phyloP scores from a whole-genome alignment of 2,329 filamentous ascomycete genomes.

The Penicillium sp. region DNA sequence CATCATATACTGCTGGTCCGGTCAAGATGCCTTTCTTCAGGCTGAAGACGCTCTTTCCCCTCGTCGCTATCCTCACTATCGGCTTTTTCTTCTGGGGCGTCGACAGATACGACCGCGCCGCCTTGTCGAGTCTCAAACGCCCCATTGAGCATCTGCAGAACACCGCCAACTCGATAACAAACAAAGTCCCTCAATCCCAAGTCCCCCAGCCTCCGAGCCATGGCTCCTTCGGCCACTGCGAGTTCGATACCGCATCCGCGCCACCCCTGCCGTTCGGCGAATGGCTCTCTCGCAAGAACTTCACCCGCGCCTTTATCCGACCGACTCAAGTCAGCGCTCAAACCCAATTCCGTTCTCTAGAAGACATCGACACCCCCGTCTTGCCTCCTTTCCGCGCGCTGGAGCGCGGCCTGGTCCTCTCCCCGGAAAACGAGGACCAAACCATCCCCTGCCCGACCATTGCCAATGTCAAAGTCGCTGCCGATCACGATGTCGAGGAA shows the following conservation, averaged over 20 bases:
- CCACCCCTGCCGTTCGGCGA: constrained; percentile 36
- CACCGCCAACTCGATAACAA: constrained; percentile 5
- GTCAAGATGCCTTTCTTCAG: constrained; percentile 38
- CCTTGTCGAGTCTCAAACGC: constrained; percentile 34
- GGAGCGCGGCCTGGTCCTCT: constrained; percentile 37
- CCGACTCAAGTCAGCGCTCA: constrained; percentile 33
- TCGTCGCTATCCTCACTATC: constrained; percentile 36
- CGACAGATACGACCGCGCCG: constrained; percentile 36
- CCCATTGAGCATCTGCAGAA: constrained; percentile 27
- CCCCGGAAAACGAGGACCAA: constrained; percentile 29
- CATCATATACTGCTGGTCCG: constrained; percentile 18
- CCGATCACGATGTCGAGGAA: constrained; percentile 36
- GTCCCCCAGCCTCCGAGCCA: constrained; percentile 21
- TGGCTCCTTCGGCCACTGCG: constrained; percentile 24
- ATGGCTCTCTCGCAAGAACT: constrained; percentile 43
- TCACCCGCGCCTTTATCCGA: constrained; percentile 40
- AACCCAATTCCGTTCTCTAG: constrained; percentile 36
- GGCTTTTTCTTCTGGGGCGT: constrained; percentile 39
- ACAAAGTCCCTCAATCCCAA: constrained; percentile 17
- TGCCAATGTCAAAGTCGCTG: constrained; percentile 38
- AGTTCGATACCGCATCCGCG: constrained; percentile 30
- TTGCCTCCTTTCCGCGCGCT: constrained; percentile 35
- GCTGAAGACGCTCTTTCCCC: constrained; percentile 36
- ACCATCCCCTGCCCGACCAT: constrained; percentile 36
- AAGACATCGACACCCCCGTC: constrained; percentile 35